A percentile compares a stretch with the other conserved stretches of the same genome.
Conservation (phyloP, 139 green algal species). For the Chlorella sp. region DNA sequence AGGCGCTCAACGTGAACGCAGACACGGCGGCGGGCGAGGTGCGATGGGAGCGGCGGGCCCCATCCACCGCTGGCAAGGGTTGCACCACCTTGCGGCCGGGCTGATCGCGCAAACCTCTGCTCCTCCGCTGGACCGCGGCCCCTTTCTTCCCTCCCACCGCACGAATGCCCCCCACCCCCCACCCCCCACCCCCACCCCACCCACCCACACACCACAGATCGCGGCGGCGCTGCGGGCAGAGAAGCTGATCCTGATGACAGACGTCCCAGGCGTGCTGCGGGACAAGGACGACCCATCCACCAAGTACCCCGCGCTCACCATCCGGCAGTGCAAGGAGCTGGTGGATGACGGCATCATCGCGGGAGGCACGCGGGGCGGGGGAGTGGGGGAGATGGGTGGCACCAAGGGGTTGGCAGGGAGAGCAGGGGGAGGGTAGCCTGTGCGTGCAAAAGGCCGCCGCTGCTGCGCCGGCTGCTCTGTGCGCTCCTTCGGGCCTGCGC, state of each 20-base stretch:
- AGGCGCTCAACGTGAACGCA: slow-evolving; percentile 99
- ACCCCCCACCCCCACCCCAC: not conserved
- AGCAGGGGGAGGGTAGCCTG: too few species aligned
- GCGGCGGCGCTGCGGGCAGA: slow-evolving; percentile 91
- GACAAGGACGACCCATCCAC: slow-evolving; percentile 89
- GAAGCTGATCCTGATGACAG: slow-evolving; percentile 99
- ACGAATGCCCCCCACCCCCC: not conserved
- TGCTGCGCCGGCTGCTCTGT: too few species aligned
- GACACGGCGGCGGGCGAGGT: slow-evolving; percentile 98
- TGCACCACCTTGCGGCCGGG: not conserved
- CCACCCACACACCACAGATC: slow-evolving; percentile 57
- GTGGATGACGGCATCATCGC: slow-evolving; percentile 92
- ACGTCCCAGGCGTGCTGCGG: slow-evolving; percentile 89
- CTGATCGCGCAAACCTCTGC: too few species aligned
- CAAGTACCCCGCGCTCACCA: slow-evolving; percentile 77
- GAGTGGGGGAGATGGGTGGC: too few species aligned
- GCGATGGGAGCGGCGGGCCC: slow-evolving; percentile 33
- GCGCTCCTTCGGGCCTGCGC: too few species aligned
- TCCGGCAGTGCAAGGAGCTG: slow-evolving; percentile 71
- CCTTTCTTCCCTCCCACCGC: not conserved
- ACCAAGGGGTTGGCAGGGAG: too few species aligned
- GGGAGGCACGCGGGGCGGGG: too few species aligned
- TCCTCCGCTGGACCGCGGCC: not conserved
- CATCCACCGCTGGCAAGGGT: not conserved
- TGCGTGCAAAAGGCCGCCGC: too few species aligned